A percentile compares a stretch with the other conserved stretches of the same genome.
Evolutionary conservation across 495 filamentous ascomycete species (phyloP).

Genomic region (Penicillium antarcticum): DNA sequence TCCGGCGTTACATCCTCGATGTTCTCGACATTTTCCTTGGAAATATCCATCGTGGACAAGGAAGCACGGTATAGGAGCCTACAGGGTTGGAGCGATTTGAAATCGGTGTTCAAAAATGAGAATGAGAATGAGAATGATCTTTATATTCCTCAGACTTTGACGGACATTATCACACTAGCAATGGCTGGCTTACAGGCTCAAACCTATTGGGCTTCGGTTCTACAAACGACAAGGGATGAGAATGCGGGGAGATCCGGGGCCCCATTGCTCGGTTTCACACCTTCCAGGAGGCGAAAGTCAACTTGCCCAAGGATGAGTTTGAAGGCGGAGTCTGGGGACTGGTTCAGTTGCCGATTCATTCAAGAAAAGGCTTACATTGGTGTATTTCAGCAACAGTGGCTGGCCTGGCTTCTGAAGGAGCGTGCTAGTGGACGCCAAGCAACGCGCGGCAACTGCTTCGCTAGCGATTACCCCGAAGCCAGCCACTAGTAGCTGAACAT

Average conservation of each 20-base stretch:
- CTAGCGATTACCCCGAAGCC: slow-evolving; percentile 7
- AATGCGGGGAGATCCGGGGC: slow-evolving; percentile 8
- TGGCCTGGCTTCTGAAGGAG: not conserved
- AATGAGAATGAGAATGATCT: not conserved
- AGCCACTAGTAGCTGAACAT: not conserved
- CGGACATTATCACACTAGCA: not conserved
- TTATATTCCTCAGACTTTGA: not conserved
- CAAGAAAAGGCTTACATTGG: not conserved
- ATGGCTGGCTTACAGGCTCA: not conserved
- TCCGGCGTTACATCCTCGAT: slow-evolving; percentile 9
- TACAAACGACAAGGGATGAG: not conserved
- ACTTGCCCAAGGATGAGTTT: not conserved
- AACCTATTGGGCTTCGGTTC: not conserved
- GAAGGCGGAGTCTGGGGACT: not conserved
- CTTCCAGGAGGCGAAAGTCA: not conserved
- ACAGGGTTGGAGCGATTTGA: not conserved
- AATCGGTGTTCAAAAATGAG: not conserved
- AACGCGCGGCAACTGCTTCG: slow-evolving; percentile 9
- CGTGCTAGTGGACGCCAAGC: not conserved
- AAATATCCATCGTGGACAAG: slow-evolving; percentile 1
- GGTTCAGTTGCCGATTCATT: slow-evolving; percentile 5
- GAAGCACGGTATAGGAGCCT: not conserved
- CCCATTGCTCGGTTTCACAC: not conserved
- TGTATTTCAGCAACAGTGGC: not conserved
- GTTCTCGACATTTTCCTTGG: slow-evolving; percentile 2